These are phyloP conservation scores for Iris pallida DNA, from an alignment of 116 monocot species.

Conservation along the genomic window DNA sequence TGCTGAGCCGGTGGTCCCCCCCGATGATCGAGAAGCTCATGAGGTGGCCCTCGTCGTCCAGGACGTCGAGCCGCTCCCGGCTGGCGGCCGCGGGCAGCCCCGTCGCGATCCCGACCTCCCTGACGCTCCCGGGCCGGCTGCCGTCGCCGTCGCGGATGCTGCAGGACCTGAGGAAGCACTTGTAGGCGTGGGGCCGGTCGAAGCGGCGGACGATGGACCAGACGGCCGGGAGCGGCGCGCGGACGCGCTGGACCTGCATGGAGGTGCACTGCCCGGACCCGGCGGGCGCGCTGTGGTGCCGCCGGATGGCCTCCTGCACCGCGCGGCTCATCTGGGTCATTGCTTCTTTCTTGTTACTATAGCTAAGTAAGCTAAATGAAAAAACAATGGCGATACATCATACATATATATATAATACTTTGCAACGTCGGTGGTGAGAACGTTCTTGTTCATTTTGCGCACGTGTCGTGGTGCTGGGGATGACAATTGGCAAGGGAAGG, in stretches of 20 bases:
- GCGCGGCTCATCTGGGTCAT: not conserved
- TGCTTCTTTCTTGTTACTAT: too few relatives aligned
- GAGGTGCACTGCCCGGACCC: constrained; percentile 34
- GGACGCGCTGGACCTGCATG: constrained; percentile 33
- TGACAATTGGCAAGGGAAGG: too few relatives aligned
- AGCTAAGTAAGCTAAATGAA: too few relatives aligned
- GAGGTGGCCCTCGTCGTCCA: constrained; percentile 26
- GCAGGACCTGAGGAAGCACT: constrained; percentile 57
- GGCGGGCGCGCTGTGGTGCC: constrained; percentile 30
- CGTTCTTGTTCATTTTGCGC: too few relatives aligned
- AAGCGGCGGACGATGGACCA: constrained; percentile 67
- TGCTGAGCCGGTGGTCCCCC: constrained; percentile 38
- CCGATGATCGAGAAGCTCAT: constrained; percentile 19
- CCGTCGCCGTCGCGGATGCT: constrained; percentile 25
- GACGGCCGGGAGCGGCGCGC: constrained; percentile 38
- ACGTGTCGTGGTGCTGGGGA: too few relatives aligned
- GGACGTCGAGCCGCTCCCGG: constrained; percentile 31
- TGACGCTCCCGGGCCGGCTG: constrained; percentile 20
- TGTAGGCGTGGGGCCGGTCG: constrained; percentile 64
- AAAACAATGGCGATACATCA: too few relatives aligned
- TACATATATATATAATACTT: too few relatives aligned
- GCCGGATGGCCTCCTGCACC: constrained; percentile 12
- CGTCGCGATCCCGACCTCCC: constrained; percentile 28
- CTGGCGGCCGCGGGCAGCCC: constrained; percentile 37
- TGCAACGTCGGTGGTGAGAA: too few relatives aligned